A percentile compares a stretch with the other conserved stretches of the same genome.
phyloP scores from a whole-genome alignment of 2,329 filamentous ascomycete species.

The Leptographium radiaticola region DNA sequence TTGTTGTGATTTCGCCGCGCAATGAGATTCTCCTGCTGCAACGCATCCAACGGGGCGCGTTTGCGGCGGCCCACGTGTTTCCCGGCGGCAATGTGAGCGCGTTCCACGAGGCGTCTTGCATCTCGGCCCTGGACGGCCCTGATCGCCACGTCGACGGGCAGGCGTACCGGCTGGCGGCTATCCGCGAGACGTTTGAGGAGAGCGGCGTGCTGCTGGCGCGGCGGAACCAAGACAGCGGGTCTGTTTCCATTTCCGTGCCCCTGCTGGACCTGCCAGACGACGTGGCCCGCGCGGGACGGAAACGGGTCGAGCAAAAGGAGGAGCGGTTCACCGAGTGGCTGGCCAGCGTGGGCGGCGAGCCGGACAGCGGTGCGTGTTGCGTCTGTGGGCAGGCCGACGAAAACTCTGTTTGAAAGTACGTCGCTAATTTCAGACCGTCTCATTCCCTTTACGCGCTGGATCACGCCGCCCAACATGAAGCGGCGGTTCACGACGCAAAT shows the following conservation, averaged over 20 bases:
- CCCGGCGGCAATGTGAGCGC: slow-evolving; percentile 76
- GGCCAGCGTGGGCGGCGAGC: slow-evolving; percentile 36
- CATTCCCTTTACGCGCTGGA: slow-evolving; percentile 80
- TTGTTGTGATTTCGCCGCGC: slow-evolving; percentile 70
- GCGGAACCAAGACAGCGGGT: not conserved
- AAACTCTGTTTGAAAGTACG: not conserved
- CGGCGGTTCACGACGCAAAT: slow-evolving; percentile 90
- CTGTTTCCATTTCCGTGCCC: slow-evolving; percentile 8
- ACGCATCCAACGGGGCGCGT: slow-evolving; percentile 69
- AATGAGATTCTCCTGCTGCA: slow-evolving; percentile 85
- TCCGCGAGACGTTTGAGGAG: slow-evolving; percentile 91
- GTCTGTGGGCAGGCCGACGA: not conserved
- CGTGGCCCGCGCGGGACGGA: slow-evolving; percentile 45
- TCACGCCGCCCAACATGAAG: slow-evolving; percentile 61
- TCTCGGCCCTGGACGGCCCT: slow-evolving; percentile 28
- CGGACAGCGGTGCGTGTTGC: slow-evolving; percentile 47
- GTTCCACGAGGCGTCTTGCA: slow-evolving; percentile 56
- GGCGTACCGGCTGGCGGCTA: slow-evolving; percentile 68
- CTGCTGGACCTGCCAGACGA: slow-evolving; percentile 48
- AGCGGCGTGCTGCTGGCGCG: slow-evolving; percentile 72
- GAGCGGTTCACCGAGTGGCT: slow-evolving; percentile 57
- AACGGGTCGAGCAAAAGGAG: slow-evolving; percentile 56
- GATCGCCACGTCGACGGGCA: slow-evolving; percentile 55
- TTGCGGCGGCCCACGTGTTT: slow-evolving; percentile 89
- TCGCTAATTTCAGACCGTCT: slow-evolving; percentile 37